Evolutionary conservation across 306 rosid species (phyloP), one percentile per base, ranked within the genome.

Genomic region (Quercus cerris): DNA sequence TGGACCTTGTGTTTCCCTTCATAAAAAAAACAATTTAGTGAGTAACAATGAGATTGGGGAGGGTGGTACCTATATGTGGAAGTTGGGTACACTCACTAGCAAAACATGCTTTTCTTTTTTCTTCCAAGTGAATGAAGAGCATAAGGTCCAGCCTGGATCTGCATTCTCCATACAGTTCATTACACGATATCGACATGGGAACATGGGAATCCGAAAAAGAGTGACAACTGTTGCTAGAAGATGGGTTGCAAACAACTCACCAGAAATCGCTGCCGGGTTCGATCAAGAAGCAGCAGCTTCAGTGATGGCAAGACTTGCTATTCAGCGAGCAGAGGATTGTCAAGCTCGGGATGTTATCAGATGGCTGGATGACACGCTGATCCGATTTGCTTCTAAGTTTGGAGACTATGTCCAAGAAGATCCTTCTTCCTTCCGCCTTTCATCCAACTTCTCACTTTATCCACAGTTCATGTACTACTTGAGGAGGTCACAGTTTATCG

Each of bases 251-350:
- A 92, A 57, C 81, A 84, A 85, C 30, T 87, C 98, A n/a, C 78
- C 96, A 1, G 97, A 94, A 68, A 80, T 94, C 41, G 81, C 87
- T 76, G 94, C 91, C 9, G 98, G 98, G 73, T 94, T 94, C 78
- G 98, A 94, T 83, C 98, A 94, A 81, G 98, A 94, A 85, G 89
- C 98, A 15, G 98, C 97, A 1, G 97, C 97, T 51, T 84, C 97
- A 10, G 96, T 90, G 80, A 85, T 92, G 85, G 94, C 98, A 56
- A 89, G 98, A 68, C 96, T 94, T 78, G 94, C 98, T 54, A 89
- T 94, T 77, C 89, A 84, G 51, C 90, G 97, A 67, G 93, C 97
- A n/a, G 90, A 90, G 83, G 83, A 83, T 41, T 88, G 89, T 86
- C 85, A 85, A 83, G 87, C 94, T 38, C 96, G 94, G 52, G 98